Base-by-base conservation (phyloP, 169 alveolate species). In the Besnoitia besnoiti region DNA sequence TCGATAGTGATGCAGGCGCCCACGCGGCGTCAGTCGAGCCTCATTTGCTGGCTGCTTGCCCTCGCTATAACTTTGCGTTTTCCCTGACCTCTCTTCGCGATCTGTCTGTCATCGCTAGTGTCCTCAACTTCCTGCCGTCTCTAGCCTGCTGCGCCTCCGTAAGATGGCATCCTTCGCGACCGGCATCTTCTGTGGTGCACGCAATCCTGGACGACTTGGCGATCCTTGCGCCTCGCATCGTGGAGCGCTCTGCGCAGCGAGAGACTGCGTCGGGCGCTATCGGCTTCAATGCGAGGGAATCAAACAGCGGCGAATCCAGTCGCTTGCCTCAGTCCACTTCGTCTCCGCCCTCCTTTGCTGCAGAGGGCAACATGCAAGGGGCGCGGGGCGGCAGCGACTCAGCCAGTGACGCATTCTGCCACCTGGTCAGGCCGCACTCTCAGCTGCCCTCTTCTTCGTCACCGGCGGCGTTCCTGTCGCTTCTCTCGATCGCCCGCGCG, bases 71-170 rank as follows among this genome's bases (percentile, higher is more conserved):
- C 37, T 77, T 77, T 42, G 49, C 87, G 44, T 77, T 77, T 35
- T 77, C 87, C 21, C 30, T 77, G 19, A 77, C 87, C 24, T 77
- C 87, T 12, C 87, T 77, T 14, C 49, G 87, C 2, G 87, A 77
- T 77, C 0, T 77, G 3, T 37, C 61, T 27, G 87, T 39, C 87
- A 42, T 77, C 19, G 87, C 87, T 14, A 10, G 55, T n/a, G 87
- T 40, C 3, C 59, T 77, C 37, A 77, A 77, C 87, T 77, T 77
- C 87, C 87, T 77, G 4, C 87, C 87, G 61, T 21, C 50, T 27
- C 49, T 27, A 30, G 61, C 19, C 0, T 19, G 10, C 12, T 21
- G 2, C 40, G 10, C 87, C 21, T 16, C 49, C 39, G 35, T 55
- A 42, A 73, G n/a, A 30, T 24, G n/a, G 46, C 39, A 8, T n/a